Base-by-base conservation (phyloP, 352 stramenopile genomes). In the Phytophthora melonis region DNA sequence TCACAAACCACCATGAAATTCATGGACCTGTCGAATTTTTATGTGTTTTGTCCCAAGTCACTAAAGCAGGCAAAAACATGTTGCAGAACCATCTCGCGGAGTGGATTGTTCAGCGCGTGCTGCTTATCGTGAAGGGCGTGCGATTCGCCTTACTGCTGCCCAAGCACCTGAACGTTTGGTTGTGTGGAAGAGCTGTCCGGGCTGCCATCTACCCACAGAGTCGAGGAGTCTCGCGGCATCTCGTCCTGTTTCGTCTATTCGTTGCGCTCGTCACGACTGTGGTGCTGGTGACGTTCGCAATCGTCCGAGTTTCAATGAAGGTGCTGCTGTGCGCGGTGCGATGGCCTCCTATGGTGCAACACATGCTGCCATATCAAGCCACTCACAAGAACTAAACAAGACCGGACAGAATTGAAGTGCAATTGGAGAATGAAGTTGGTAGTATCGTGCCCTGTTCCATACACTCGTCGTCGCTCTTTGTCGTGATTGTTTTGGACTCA, bases 301-400 rank as follows among this genome's bases (percentile, higher is more conserved):
- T 62, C 3, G 56, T 62, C 19, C 52, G 19, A 52, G 21, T 62
- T 9, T 62, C 56, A 11, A 62, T 62, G 56, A 36, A 49, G 19
- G 19, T 52, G 5, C 34, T 62, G 19, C 34, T 62, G 32, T 62
- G 56, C 13, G n/a, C 30, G 5, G 56, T 62, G 34, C 34, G 11
- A 52, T 62, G 32, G 56, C 56, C 56, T 19, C 18, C 16, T 18
- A 50, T 36, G 9, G 3, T 62, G 19, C 56, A 52, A 34, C 27
- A 25, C 30, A 9, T 18, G 16, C 32, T 27, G 10, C 7, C 47
- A 13, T 13, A 18, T 52, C 43, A 52, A 52, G 43, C 43, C 3
- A 7, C 13, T 49, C 41, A 10, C 10, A 14, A 49, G 13, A 14
- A 49, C 2, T 21, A n/a, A 52, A 13, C 16, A 52, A 52, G 43